Evolutionary conservation across 441 rosid species (phyloP), one percentile per base, ranked within the genome.

Genomic region (Arabidopsis lyrata): DNA sequence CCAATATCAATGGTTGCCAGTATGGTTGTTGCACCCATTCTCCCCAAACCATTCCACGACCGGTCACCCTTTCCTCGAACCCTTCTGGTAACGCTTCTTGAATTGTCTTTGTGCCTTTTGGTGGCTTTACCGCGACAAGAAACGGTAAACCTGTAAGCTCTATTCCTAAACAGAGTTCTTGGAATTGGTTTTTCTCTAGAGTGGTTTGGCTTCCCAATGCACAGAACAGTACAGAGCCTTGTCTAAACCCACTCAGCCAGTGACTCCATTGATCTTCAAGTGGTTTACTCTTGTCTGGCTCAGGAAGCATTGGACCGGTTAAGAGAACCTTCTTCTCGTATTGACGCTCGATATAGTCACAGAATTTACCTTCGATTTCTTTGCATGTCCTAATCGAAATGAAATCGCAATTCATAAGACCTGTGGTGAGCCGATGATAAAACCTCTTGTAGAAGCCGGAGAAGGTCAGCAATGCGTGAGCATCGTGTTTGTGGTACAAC

Each of bases 121-220:
- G 44, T 39, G 44, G n/a, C n/a, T 39, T 39, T 10, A 39, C 44
- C 44, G 44, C 44, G 4, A 39, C n/a, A 39, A 39, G 44, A 13
- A 39, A 39, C 1, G 44, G 44, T 39, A 39, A 39, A 39, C 44
- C 44, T 9, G n/a, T 39, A 12, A 39, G n/a, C 44, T 81, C 81
- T 14, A 74, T 73, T 86, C 90, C 92, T 86, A 87, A 89, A 84
- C 44, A 39, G n/a, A 39, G 44, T 39, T 39, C 44, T 3, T 39
- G n/a, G n/a, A 39, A 39, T 12, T 39, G 44, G 1, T 12, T 4
- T 13, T 11, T 39, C n/a, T 39, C 44, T 11, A 39, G 44, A 39
- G 1, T 39, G 44, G n/a, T 39, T 82, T 0, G 89, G 83, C 8
- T 39, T 13, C 44, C 44, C 6, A 39, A 39, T 39, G 44, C n/a